Base-by-base conservation (phyloP, 2,329 filamentous ascomycete genomes). In the Nothomitra cinnamomea region DNA sequence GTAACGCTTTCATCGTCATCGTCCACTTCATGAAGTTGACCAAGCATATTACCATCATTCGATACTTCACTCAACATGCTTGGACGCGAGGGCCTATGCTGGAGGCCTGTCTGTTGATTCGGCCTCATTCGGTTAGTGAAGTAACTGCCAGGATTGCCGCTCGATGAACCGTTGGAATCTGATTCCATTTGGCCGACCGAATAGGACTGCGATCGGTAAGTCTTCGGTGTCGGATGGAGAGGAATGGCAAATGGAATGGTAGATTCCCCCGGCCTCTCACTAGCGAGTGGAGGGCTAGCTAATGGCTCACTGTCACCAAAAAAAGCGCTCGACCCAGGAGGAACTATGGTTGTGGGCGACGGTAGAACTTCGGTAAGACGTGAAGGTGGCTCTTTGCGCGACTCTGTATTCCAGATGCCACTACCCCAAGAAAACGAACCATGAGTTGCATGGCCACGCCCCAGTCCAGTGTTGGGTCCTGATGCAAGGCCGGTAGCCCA, bases 191-290 rank as follows among this genome's bases (percentile, higher is more conserved):
- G 89, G 3, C 89, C 89, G 49, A 94, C 90, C 0, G 90, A 96
- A 67, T 96, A 96, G 3, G 92, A 96, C 66, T 95, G 87, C 4
- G 92, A 98, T 43, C 92, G 82, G 61, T 94, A 92, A 1, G 87
- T 88, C 67, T 96, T 96, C 1, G 86, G 86, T 0, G 87, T 92
- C 0, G 90, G 88, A 58, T 94, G 86, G 19, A 94, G 73, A 2
- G 88, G 88, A 59, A 94, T 94, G 5, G 85, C 77, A 62, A 94
- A 94, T 1, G 87, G 86, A 53, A 94, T 85, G 22, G 48, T 35
- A 15, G 52, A 43, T 13, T 53, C 52, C 17, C 38, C 41, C 2
- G 52, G 24, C 25, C 25, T 47, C 21, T 43, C 38, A 17, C 45
- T 36, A 22, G 15, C 43, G 24, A 49, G 45, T 32, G 45, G 45